Base-by-base conservation (phyloP, 2,329 filamentous ascomycete species). In the Clarireedia monteithiana region DNA sequence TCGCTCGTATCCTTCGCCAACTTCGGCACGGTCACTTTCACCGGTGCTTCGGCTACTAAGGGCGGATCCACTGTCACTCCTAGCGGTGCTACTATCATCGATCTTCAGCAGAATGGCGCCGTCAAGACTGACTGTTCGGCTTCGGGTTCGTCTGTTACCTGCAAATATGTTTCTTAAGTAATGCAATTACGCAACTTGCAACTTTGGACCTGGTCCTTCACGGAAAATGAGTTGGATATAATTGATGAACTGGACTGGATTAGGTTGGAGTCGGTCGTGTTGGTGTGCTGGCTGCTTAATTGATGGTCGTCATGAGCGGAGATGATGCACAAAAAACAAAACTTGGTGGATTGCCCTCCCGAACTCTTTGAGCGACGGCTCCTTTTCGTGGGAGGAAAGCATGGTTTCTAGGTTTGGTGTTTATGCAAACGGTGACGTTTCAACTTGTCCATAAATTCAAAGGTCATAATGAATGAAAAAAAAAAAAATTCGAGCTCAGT, bases 1-100 rank as follows among this genome's bases (percentile, higher is more conserved):
- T 59, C 62, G 2, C 70, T 75, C 51, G 74, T 80, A 4, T 63
- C 71, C 0, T 70, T 80, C 52, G 75, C 72, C 34, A 65, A 79
- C 63, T 80, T 80, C 58, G 73, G 73, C 14, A 71, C 67, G 5
- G 71, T 80, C 9, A 69, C 69, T 34, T 58, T 58, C 53, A 49
- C 45, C 7, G 10, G 9, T 45, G 55, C 55, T 30, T 34, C 50
- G 15, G 55, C 50, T 15, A 26, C 27, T 10, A 49, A 48, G n/a
- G 24, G 23, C 14, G 55, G 55, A 34, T 14, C 1, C 0, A 17
- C 55, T 5, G 50, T 53, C 4, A 34, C 38, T 48, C 6, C 40
- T 36, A 30, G 14, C 4, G 55, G 50, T 24, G 45, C 49, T 53
- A n/a, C 20, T 3, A 49, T 57, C 45, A 57, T 57, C 26, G 55